Conservation (phyloP, 768 basidiomycete species). For the Boletus pseudopeckii region DNA sequence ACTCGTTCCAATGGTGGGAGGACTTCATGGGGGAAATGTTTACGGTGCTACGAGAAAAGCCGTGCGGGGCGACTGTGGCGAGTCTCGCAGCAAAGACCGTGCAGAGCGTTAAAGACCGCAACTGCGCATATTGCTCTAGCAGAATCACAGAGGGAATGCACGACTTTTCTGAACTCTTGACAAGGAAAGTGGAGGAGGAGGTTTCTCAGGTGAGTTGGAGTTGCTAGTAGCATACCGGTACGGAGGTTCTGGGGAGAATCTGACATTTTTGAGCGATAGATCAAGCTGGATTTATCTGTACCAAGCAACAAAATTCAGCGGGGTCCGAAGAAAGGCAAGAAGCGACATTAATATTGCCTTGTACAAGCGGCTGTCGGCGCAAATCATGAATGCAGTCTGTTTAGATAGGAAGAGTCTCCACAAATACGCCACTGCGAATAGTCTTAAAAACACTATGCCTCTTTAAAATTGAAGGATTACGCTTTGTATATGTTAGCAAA, state of each 20-base stretch:
- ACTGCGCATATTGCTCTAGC: slow-evolving; percentile 3
- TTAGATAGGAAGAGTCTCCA: background rate
- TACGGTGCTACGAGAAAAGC: slow-evolving; percentile 14
- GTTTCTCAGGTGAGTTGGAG: slow-evolving; percentile 11
- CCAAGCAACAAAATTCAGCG: background rate
- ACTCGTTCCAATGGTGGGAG: slow-evolving; percentile 22
- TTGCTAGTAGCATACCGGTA: too few species aligned
- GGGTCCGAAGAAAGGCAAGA: background rate
- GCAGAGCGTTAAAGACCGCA: background rate
- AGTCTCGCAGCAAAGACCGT: background rate
- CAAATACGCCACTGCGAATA: background rate
- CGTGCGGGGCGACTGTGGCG: slow-evolving; percentile 13
- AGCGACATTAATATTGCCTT: background rate
- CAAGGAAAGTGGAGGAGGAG: slow-evolving; percentile 6
- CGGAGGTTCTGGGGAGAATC: background rate
- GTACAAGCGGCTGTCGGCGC: background rate
- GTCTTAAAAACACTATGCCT: background rate
- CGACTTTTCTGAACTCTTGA: slow-evolving; percentile 12
- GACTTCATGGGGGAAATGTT: slow-evolving; percentile 16
- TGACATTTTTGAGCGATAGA: background rate
- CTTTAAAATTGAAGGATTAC: background rate
- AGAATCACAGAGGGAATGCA: slow-evolving; percentile 10
- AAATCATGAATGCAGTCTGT: background rate
- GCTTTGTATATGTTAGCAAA: background rate
- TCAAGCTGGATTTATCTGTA: background rate